phyloP scores from a whole-genome alignment of 805 yeast species.

The Jamesozyma gamospora region DNA sequence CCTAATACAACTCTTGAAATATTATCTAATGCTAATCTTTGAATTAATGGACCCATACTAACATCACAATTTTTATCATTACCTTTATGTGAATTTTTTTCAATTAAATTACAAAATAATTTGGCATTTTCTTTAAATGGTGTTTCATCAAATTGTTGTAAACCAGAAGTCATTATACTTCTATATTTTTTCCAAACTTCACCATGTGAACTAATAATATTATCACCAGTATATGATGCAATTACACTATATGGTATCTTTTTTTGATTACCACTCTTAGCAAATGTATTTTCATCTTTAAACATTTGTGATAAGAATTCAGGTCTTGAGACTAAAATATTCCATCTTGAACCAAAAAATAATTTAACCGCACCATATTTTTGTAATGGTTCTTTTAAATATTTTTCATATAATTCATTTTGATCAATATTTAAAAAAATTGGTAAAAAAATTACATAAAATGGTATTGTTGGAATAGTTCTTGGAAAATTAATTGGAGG shows the following conservation, averaged over 20 bases:
- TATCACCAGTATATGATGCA: slow-evolving; percentile 49
- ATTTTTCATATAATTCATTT: slow-evolving; percentile 34
- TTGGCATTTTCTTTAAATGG: slow-evolving; percentile 34
- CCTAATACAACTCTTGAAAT: slow-evolving; percentile 44
- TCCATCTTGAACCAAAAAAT: slow-evolving; percentile 55
- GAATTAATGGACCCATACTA: slow-evolving; percentile 34
- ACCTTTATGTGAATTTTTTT: slow-evolving; percentile 3
- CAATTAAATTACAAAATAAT: slow-evolving; percentile 25
- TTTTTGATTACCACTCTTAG: slow-evolving; percentile 50
- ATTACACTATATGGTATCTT: slow-evolving; percentile 48
- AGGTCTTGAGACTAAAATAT: slow-evolving; percentile 43
- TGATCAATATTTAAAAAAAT: slow-evolving; percentile 39
- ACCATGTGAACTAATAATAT: slow-evolving; percentile 51
- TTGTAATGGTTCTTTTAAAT: slow-evolving; percentile 37
- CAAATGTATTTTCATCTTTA: slow-evolving; percentile 40
- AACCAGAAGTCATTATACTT: slow-evolving; percentile 34
- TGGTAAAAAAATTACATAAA: slow-evolving; percentile 45
- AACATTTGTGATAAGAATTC: slow-evolving; percentile 37
- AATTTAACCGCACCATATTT: slow-evolving; percentile 49
- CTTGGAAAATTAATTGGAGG: slow-evolving; percentile 46
- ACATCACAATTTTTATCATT: slow-evolving; percentile 3
- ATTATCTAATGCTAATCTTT: slow-evolving; percentile 39
- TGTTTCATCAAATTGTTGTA: slow-evolving; percentile 38
- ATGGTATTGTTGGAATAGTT: slow-evolving; percentile 52
- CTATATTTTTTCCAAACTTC: slow-evolving; percentile 42